Evolutionary conservation across 768 basidiomycete genomes (phyloP).

Genomic region (Cantharellus anzutake): DNA sequence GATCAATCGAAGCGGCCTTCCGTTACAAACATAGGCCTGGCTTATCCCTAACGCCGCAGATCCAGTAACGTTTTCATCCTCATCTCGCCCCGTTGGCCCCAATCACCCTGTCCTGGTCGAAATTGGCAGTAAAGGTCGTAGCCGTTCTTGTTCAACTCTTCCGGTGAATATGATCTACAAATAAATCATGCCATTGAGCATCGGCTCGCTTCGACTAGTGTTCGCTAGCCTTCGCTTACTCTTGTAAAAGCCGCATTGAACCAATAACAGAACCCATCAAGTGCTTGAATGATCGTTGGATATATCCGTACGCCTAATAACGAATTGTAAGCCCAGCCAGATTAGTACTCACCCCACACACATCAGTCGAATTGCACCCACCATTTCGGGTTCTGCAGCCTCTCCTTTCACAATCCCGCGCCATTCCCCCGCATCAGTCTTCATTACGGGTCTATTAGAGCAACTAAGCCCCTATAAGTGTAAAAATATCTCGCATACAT

Average conservation of each 20-base stretch:
- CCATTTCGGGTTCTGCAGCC: constrained; percentile 43
- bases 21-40: too few species aligned
- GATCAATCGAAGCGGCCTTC: too few species aligned
- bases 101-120: constrained; percentile 41
- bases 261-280: constrained; percentile 63
- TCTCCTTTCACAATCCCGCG: constrained; percentile 56
- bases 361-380: constrained; percentile 6
- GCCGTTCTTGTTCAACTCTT: constrained; percentile 44
- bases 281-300: constrained; percentile 61
- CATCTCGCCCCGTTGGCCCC: constrained; percentile 26
- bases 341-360: neutral
- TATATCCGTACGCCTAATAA: constrained; percentile 55
- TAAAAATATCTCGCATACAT: too few species aligned
- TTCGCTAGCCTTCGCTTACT: constrained; percentile 16
- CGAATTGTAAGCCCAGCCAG: too few species aligned
- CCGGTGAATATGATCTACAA: constrained; percentile 12
- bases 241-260: constrained; percentile 46
- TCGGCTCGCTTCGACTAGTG: too few species aligned
- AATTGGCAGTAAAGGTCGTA: constrained; percentile 76
- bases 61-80: constrained; percentile 48
- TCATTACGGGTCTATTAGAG: constrained; percentile 51
- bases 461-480: constrained; percentile 1
- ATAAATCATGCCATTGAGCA: too few species aligned
- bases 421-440: constrained; percentile 53
- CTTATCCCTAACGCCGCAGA: constrained; percentile 13